Evolutionary conservation across 2,329 filamentous ascomycete genomes (phyloP).

Genomic region (Sarocladiaceae sp.): DNA sequence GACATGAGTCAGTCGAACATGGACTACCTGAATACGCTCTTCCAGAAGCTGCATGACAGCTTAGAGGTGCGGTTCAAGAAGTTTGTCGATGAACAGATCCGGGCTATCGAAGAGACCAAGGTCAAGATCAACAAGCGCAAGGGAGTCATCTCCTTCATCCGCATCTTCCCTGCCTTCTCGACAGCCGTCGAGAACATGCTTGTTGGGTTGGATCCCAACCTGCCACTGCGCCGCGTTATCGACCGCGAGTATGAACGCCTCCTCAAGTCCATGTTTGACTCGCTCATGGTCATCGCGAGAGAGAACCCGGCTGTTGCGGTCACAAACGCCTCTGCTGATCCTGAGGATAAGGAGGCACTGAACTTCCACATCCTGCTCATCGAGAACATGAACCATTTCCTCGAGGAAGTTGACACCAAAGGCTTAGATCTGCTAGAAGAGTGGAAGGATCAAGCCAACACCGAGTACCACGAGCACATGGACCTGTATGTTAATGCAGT

Average conservation of each 20-base stretch:
- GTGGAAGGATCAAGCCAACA: slow-evolving; percentile 72
- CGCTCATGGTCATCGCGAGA: slow-evolving; percentile 84
- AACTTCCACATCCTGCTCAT: slow-evolving; percentile 97
- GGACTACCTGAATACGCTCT: slow-evolving; percentile 74
- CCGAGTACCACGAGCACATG: slow-evolving; percentile 83
- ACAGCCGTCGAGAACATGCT: slow-evolving; percentile 80
- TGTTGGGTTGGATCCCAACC: slow-evolving; percentile 45
- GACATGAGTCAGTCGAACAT: slow-evolving; percentile 87
- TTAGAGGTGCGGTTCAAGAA: slow-evolving; percentile 73
- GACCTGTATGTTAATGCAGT: slow-evolving; percentile 80
- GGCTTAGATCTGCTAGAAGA: slow-evolving; percentile 70
- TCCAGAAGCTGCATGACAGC: slow-evolving; percentile 73
- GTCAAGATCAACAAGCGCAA: slow-evolving; percentile 99
- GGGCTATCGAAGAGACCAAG: slow-evolving; percentile 94
- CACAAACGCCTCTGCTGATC: slow-evolving; percentile 39
- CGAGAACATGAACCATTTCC: slow-evolving; percentile 97
- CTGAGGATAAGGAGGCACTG: slow-evolving; percentile 90
- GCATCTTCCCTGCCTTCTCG: slow-evolving; percentile 85
- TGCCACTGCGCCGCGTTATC: slow-evolving; percentile 66
- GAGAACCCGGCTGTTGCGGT: slow-evolving; percentile 52
- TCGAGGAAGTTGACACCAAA: slow-evolving; percentile 79
- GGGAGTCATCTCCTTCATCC: slow-evolving; percentile 92
- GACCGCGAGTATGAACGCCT: slow-evolving; percentile 85
- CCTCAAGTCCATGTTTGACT: slow-evolving; percentile 95
- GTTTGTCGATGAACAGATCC: slow-evolving; percentile 91